Evolutionary conservation across 2,329 filamentous ascomycete species (phyloP).

Genomic region (Pezicula carpinea): DNA sequence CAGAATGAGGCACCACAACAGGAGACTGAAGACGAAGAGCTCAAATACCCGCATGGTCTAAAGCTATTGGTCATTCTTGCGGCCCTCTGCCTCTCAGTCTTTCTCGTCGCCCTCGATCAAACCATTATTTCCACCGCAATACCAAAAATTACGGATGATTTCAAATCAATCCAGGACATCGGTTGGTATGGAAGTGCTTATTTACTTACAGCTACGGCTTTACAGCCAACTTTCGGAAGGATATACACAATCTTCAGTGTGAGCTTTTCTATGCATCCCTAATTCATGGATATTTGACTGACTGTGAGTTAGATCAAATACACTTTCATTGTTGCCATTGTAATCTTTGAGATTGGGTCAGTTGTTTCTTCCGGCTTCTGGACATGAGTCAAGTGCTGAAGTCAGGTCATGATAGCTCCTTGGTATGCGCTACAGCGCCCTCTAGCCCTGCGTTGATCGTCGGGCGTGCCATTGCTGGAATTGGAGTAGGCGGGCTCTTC

Average conservation of each 20-base stretch:
- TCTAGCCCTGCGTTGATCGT: slow-evolving; percentile 28
- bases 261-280: slow-evolving; percentile 27
- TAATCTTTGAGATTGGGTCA: slow-evolving; percentile 27
- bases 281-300: not conserved
- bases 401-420: slow-evolving; percentile 12
- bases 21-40: not conserved
- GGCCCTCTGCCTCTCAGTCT: slow-evolving; percentile 2
- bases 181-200: slow-evolving; percentile 31
- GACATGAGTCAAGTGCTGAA: not conserved
- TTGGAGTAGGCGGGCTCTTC: slow-evolving; percentile 28
- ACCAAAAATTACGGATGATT: slow-evolving; percentile 30
- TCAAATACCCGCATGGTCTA: not conserved
- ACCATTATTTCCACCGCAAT: slow-evolving; percentile 30
- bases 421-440: slow-evolving; percentile 30
- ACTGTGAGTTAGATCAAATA: slow-evolving; percentile 16
- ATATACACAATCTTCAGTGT: slow-evolving; percentile 27
- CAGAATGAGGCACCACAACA: too few relatives aligned
- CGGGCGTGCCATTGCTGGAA: slow-evolving; percentile 29
- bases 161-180: slow-evolving; percentile 19
- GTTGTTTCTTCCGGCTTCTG: not conserved
- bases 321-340: slow-evolving; percentile 23
- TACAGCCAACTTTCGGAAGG: slow-evolving; percentile 24
- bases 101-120: slow-evolving; percentile 17
- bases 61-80: slow-evolving; percentile 3
- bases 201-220: slow-evolving; percentile 29